Conservation (phyloP, 768 basidiomycete species). For the Podaxis sp. region DNA sequence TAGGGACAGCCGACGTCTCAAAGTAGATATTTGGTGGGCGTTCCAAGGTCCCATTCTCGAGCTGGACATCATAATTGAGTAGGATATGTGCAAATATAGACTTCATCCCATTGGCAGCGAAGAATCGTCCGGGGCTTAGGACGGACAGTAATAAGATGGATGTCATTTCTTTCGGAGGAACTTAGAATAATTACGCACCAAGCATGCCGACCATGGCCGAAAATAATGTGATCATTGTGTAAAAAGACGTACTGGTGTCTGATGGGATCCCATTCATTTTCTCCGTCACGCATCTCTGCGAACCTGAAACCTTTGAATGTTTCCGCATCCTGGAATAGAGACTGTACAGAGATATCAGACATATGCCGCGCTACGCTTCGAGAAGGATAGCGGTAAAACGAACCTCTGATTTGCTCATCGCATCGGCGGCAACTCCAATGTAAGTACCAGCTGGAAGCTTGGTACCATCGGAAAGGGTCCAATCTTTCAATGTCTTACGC, state of each 20-base stretch:
- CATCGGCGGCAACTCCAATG: constrained; percentile 24
- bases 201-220: constrained; percentile 38
- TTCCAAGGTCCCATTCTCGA: constrained; percentile 10
- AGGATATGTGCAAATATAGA: constrained; percentile 36
- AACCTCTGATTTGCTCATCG: constrained; percentile 22
- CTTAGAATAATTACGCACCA: constrained; percentile 20
- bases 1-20: background rate
- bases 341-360: background rate
- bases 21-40: background rate
- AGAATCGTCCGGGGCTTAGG: constrained; percentile 40
- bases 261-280: constrained; percentile 13
- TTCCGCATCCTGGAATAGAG: constrained; percentile 28
- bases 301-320: constrained; percentile 41
- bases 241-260: constrained; percentile 35
- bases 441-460: constrained; percentile 34
- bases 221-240: constrained; percentile 32
- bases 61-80: constrained; percentile 37
- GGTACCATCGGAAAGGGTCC: constrained; percentile 40
- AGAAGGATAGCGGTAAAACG: background rate
- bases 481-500: constrained; percentile 34
- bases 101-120: constrained; percentile 39
- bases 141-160: background rate
- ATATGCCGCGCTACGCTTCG: background rate
- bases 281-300: constrained; percentile 23
- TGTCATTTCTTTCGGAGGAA: background rate